Conservation (phyloP, 2,329 filamentous ascomycete genomes). For the Hirsutella thompsonii region DNA sequence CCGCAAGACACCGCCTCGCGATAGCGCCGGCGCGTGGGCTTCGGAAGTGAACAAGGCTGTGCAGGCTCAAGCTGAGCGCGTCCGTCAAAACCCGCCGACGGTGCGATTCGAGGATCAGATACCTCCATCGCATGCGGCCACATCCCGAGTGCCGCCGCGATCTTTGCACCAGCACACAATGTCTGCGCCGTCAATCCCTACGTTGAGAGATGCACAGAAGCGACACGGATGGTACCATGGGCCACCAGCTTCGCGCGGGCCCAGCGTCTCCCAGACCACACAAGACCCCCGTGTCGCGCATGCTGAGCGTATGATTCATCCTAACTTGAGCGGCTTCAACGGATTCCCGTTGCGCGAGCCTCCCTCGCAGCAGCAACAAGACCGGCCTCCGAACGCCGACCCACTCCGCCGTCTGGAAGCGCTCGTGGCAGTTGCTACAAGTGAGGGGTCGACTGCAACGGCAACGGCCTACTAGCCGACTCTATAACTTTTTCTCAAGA, state of each 20-base stretch:
- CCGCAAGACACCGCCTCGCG: constrained; percentile 33
- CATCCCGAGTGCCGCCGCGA: constrained; percentile 10
- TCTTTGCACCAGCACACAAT: constrained; percentile 43
- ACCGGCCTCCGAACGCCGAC: constrained; percentile 16
- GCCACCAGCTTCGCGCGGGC: constrained; percentile 25
- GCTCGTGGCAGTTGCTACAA: constrained; percentile 30
- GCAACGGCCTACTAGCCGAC: constrained; percentile 24
- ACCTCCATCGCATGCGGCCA: constrained; percentile 15
- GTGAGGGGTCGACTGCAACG: constrained; percentile 27
- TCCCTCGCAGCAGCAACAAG: constrained; percentile 13
- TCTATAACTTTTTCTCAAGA: neutral
- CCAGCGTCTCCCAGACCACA: constrained; percentile 15
- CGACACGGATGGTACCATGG: constrained; percentile 63
- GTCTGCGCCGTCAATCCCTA: constrained; percentile 43
- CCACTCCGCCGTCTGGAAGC: constrained; percentile 26
- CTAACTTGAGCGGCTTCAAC: constrained; percentile 38
- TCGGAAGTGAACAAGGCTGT: constrained; percentile 42
- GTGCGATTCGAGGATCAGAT: constrained; percentile 43
- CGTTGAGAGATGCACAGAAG: constrained; percentile 43
- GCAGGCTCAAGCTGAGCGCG: constrained; percentile 39
- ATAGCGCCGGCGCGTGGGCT: constrained; percentile 42
- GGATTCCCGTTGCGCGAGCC: constrained; percentile 32
- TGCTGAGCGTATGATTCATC: constrained; percentile 44
- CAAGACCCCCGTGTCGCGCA: constrained; percentile 25
- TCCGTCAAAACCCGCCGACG: constrained; percentile 29